These are phyloP conservation scores for Didymella pomorum DNA, from an alignment of 2,329 filamentous ascomycete genomes.

Conservation along the genomic window DNA sequence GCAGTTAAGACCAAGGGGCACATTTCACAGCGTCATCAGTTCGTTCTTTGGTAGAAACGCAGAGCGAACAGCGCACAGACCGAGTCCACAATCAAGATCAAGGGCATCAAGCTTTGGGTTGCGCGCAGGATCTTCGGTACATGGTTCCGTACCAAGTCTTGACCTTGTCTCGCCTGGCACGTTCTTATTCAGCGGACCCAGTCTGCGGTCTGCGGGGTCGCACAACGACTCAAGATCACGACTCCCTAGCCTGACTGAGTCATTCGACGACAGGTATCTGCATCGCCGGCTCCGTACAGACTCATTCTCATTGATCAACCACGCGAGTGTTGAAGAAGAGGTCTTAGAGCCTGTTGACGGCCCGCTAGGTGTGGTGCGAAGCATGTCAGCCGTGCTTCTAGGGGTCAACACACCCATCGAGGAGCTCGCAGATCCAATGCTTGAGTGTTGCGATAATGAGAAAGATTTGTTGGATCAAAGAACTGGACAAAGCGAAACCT, in stretches of 20 bases:
- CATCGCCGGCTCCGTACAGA: constrained; percentile 29
- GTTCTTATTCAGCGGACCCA: constrained; percentile 48
- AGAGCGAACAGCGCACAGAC: constrained; percentile 8
- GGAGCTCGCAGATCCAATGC: constrained; percentile 22
- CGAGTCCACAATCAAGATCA: constrained; percentile 22
- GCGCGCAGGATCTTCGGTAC: constrained; percentile 24
- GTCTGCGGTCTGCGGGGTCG: constrained; percentile 38
- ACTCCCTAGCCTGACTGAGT: constrained; percentile 28
- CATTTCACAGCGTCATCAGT: constrained; percentile 40
- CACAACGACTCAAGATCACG: constrained; percentile 30
- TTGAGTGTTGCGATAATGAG: constrained; percentile 17
- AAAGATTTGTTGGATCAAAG: constrained; percentile 1
- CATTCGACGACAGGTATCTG: constrained; percentile 22
- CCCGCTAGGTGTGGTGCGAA: constrained; percentile 27
- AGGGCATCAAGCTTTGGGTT: constrained; percentile 36
- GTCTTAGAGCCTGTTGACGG: constrained; percentile 37
- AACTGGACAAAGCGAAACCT: neutral
- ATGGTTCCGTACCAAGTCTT: constrained; percentile 38
- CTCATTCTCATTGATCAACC: constrained; percentile 33
- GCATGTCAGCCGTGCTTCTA: constrained; percentile 40
- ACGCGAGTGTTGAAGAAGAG: constrained; percentile 29
- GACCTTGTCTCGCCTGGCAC: constrained; percentile 44
- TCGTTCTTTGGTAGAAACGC: constrained; percentile 36
- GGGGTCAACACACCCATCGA: constrained; percentile 30
- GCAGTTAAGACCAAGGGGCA: constrained; percentile 28